A percentile compares a stretch with the other conserved stretches of the same genome.
These are phyloP conservation scores for Apiospora aurea DNA, from an alignment of 2,329 filamentous ascomycete species.

Conservation along the genomic window DNA sequence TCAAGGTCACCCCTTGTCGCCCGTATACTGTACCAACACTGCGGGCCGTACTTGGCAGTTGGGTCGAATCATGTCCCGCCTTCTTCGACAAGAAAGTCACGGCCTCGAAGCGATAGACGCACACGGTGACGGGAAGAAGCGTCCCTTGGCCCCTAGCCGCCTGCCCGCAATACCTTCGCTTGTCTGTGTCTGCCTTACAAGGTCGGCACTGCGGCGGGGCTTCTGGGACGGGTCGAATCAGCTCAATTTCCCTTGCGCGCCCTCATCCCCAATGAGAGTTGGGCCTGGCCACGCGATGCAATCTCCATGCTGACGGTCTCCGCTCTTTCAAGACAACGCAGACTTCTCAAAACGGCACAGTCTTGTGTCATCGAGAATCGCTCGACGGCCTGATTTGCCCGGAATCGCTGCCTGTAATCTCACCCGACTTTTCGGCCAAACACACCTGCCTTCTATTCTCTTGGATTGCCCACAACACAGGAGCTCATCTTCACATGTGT, in stretches of 20 bases:
- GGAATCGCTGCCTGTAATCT: constrained; percentile 16
- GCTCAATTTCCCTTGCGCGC: constrained; percentile 15
- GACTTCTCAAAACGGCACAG: constrained; percentile 15
- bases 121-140: constrained; percentile 14
- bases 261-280: constrained; percentile 11
- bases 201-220: constrained; percentile 9
- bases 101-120: constrained; percentile 19
- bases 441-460: background rate
- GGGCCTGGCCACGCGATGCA: constrained; percentile 11
- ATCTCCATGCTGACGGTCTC: constrained; percentile 14
- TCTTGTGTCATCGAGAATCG: constrained; percentile 8
- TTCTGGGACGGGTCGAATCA: constrained; percentile 12
- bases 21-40: constrained; percentile 12
- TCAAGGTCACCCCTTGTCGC: background rate
- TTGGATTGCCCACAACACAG: background rate
- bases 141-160: constrained; percentile 20
- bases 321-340: constrained; percentile 20
- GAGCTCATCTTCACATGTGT: background rate
- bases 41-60: constrained; percentile 18
- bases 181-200: constrained; percentile 10
- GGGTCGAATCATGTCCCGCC: background rate
- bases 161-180: background rate
- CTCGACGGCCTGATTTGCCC: background rate
- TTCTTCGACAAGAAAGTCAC: background rate
- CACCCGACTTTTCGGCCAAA: constrained; percentile 4